Conservation (phyloP, 768 basidiomycete genomes). For the Mycena venus region DNA sequence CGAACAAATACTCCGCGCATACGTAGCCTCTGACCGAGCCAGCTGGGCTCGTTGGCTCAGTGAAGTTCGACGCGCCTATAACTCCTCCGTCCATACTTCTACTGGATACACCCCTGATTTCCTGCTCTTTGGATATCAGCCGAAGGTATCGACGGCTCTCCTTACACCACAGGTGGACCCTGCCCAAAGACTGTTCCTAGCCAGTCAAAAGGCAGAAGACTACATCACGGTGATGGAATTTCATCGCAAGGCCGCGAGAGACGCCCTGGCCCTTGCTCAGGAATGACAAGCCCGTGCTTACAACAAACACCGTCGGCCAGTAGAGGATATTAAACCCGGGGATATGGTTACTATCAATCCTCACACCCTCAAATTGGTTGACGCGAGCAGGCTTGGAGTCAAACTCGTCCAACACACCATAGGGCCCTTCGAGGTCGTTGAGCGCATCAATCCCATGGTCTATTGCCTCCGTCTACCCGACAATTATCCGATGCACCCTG, state of each 20-base stretch:
- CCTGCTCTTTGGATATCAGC: background rate
- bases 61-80: background rate
- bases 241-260: slow-evolving; percentile 9
- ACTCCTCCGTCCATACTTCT: background rate
- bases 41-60: background rate
- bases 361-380: slow-evolving; percentile 37
- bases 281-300: background rate
- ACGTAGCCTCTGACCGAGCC: background rate
- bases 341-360: slow-evolving; percentile 41
- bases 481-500: slow-evolving; percentile 40
- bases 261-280: slow-evolving; percentile 37
- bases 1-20: background rate
- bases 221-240: background rate
- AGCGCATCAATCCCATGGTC: slow-evolving; percentile 36
- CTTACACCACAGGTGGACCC: background rate
- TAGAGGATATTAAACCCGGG: slow-evolving; percentile 5
- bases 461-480: slow-evolving; percentile 39
- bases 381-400: slow-evolving; percentile 35
- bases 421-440: background rate
- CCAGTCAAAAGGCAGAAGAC: background rate
- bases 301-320: slow-evolving; percentile 10
- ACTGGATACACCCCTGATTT: background rate
- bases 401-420: slow-evolving; percentile 38
- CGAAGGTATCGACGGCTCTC: background rate
- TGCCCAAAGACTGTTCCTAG: background rate